Evolutionary conservation across 805 yeast genomes (phyloP), one percentile per base, ranked within the genome.

Genomic region (Dipodascus geniculatus): DNA sequence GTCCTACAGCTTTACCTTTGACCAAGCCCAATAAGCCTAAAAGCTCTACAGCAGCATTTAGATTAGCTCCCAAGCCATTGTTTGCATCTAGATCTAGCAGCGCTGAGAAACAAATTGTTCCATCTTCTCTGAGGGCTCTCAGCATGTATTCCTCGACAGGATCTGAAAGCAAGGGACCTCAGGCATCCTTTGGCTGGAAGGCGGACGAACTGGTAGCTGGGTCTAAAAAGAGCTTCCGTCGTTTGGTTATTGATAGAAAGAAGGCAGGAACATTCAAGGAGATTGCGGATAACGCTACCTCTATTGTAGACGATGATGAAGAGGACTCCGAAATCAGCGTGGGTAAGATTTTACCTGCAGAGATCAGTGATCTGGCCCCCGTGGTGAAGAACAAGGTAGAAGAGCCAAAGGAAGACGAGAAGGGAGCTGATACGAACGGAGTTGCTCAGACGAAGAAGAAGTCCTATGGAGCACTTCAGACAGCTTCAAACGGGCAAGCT

Each of bases 51-150:
- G 71, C 80, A 19, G 82, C 85, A 0, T 83, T 81, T 59, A 78
- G 79, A 63, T 68, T 84, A 42, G 76, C 83, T 0, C 91, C 93
- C 50, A 80, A 75, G 55, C 82, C 85, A 1, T 65, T 81, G 48
- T 79, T 79, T 57, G 55, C 63, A 56, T 60, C 49, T 22, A 22
- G 17, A 47, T 23, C 49, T 22, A 22, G 28, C n/a, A 16, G n/a
- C 19, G 28, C 28, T 22, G 49, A 22, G 8, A 47, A 22, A n/a
- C 49, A 9, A 14, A 22, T 23, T 6, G 22, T 8, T 42, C 48
- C 48, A 17, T 22, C 49, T 23, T 47, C 49, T 8, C 3, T 47
- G 49, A 6, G 24, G 8, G 44, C 17, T 6, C 44, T 38, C 19
- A 38, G 44, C 20, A 38, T 38, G 17, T 38, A 38, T 17, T n/a